These are phyloP conservation scores for Globisporangium heterothallicum DNA, from an alignment of 352 stramenopile species.

Conservation along the genomic window DNA sequence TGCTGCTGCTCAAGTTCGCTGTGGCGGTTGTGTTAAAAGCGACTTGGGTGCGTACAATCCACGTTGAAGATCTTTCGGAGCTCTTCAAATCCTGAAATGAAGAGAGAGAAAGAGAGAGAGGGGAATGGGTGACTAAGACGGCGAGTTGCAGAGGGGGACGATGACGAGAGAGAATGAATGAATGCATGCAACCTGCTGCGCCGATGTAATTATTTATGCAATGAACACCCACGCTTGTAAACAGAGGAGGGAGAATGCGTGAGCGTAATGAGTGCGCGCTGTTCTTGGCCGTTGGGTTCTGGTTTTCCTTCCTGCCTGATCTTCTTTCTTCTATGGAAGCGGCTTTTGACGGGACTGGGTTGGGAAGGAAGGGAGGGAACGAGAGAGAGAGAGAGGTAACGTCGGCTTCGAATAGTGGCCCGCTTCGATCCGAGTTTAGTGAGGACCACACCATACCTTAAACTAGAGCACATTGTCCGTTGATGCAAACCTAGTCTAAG, in stretches of 20 bases:
- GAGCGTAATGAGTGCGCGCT: background rate
- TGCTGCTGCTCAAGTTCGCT: too few species aligned
- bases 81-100: background rate
- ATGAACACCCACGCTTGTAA: too few species aligned
- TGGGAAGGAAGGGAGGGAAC: background rate
- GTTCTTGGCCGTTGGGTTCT: background rate
- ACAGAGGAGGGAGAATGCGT: too few species aligned
- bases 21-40: too few species aligned
- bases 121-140: slow-evolving; percentile 6
- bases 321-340: background rate
- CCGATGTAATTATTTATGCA: too few species aligned
- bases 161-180: background rate
- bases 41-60: too few species aligned
- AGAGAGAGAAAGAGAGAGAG: background rate
- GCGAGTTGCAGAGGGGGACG: too few species aligned
- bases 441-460: background rate
- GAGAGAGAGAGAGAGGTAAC: background rate
- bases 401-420: background rate
- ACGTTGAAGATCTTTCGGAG: slow-evolving; percentile 3
- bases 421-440: background rate
- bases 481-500: too few species aligned
- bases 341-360: too few species aligned
- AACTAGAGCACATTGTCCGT: too few species aligned
- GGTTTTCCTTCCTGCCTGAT: background rate
- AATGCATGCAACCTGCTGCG: too few species aligned